Conservation (phyloP, 2,329 filamentous ascomycete genomes). For the Arachnopeziza araneosa region DNA sequence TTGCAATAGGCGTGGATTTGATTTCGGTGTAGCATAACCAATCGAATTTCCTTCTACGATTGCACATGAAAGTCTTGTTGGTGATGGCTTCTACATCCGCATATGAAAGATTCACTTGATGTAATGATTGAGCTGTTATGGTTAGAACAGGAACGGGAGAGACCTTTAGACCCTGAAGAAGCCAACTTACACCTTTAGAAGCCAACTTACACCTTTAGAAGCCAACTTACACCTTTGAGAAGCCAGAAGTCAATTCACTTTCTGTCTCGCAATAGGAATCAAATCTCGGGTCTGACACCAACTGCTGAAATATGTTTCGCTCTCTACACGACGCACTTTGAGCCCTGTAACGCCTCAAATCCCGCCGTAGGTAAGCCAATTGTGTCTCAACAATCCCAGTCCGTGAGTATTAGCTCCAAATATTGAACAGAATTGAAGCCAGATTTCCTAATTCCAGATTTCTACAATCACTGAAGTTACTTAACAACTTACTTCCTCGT, state of each 20-base stretch:
- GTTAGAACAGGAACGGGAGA: neutral
- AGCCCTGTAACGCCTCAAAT: neutral
- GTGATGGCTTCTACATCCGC: slow-evolving; percentile 15
- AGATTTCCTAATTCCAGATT: neutral
- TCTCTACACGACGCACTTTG: neutral
- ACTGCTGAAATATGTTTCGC: neutral
- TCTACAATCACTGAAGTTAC: neutral
- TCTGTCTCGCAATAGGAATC: neutral
- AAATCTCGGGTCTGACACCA: neutral
- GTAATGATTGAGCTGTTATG: neutral
- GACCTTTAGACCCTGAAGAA: neutral
- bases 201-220: neutral
- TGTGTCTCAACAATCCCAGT: neutral
- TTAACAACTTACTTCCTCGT: neutral
- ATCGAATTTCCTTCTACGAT: slow-evolving; percentile 24
- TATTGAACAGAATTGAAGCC: neutral
- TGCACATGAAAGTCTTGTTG: neutral
- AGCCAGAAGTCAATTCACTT: neutral
- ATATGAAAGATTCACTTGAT: neutral
- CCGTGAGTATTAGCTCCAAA: too few species aligned
- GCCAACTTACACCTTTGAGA: neutral
- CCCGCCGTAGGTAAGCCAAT: neutral
- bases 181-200: neutral
- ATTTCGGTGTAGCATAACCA: slow-evolving; percentile 33
- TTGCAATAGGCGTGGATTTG: slow-evolving; percentile 24